Evolutionary conservation across 768 basidiomycete species (phyloP).

Genomic region (Hirschioporus abietinus): DNA sequence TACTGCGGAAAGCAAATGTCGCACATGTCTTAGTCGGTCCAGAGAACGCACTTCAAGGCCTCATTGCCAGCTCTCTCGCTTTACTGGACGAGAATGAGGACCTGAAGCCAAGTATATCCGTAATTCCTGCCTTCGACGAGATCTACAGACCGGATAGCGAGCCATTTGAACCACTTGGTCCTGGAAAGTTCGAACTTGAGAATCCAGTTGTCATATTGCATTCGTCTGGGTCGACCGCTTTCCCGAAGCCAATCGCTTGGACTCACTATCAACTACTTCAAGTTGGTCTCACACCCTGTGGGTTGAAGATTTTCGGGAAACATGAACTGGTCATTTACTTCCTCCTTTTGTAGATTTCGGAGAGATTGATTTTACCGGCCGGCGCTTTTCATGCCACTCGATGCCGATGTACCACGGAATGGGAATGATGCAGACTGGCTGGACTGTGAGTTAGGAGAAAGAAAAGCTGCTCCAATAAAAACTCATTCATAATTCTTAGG

Average conservation of each 20-base stretch:
- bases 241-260: constrained; percentile 23
- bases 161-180: too few species aligned
- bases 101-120: too few species aligned
- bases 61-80: constrained; percentile 9
- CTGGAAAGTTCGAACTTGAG: too few species aligned
- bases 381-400: constrained; percentile 14
- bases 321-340: constrained; percentile 7
- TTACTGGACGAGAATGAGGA: too few species aligned
- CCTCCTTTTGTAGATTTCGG: constrained; percentile 11
- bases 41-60: constrained; percentile 15
- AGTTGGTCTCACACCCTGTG: neutral
- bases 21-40: constrained; percentile 19
- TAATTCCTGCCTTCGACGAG: too few species aligned
- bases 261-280: constrained; percentile 8
- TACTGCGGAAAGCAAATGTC: constrained; percentile 22
- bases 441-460: neutral
- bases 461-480: neutral
- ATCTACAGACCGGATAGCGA: too few species aligned
- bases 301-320: constrained; percentile 12
- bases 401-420: constrained; percentile 20
- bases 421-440: constrained; percentile 9
- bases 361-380: constrained; percentile 13
- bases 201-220: too few species aligned
- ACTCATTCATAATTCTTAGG: neutral
- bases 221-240: constrained; percentile 21